A percentile compares a stretch with the other conserved stretches of the same genome.
Conservation (phyloP, 2,329 filamentous ascomycete species). For the Venturia pyrina region DNA sequence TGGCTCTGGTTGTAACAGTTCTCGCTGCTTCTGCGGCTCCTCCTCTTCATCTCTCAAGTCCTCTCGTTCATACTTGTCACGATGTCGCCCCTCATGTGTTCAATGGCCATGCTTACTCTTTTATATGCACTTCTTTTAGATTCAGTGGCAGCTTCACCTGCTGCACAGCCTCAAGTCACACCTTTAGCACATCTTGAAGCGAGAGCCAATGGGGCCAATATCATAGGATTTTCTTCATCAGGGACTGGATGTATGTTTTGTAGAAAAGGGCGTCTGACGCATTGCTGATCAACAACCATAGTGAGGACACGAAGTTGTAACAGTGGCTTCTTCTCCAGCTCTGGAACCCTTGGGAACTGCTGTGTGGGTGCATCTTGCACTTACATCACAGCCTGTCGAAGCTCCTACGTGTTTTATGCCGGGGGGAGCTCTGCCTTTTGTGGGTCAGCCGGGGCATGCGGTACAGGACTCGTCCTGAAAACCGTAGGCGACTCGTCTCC, state of each 20-base stretch:
- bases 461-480: constrained; percentile 1
- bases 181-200: not conserved
- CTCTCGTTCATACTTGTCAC: not conserved
- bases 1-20: not conserved
- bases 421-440: not conserved
- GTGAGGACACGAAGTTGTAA: constrained; percentile 9
- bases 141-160: constrained; percentile 3
- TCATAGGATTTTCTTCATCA: constrained; percentile 5
- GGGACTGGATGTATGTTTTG: constrained; percentile 5
- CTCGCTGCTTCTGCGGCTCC: not conserved
- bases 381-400: constrained; percentile 2
- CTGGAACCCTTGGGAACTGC: constrained; percentile 5
- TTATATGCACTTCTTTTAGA: not conserved
- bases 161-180: not conserved
- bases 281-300: not conserved
- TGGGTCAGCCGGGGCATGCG: not conserved
- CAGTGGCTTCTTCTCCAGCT: constrained; percentile 8
- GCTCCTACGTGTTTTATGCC: constrained; percentile 2
- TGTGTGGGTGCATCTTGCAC: not conserved
- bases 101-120: not conserved
- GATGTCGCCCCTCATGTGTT: not conserved
- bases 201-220: constrained; percentile 10
- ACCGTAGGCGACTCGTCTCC: constrained; percentile 6
- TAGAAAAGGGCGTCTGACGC: not conserved
- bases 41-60: not conserved